Conservation (phyloP, 2,329 filamentous ascomycete species). For the Teratosphaeria gauchensis region DNA sequence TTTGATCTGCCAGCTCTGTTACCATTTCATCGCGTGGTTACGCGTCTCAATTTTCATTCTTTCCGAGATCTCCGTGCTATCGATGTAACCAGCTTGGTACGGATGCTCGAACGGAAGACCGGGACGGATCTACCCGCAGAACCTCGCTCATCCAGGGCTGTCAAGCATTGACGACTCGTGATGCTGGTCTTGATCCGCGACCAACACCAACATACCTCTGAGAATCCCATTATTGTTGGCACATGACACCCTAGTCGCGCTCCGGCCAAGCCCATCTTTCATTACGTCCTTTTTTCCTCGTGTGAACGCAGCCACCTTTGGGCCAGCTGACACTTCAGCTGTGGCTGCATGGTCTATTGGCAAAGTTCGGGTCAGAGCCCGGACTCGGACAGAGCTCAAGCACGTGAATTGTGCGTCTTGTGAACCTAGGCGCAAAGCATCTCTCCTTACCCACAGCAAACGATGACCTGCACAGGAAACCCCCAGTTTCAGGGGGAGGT, state of each 20-base stretch:
- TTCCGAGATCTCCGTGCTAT: too few species aligned
- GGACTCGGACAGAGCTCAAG: neutral
- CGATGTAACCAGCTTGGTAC: too few species aligned
- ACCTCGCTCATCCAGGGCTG: too few species aligned
- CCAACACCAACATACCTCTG: neutral
- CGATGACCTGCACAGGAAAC: too few species aligned
- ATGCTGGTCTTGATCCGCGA: neutral
- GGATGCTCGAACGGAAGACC: too few species aligned
- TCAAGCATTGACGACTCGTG: neutral
- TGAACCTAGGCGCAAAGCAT: too few species aligned
- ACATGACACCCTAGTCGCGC: neutral
- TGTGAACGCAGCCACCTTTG: neutral
- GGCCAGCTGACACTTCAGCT: neutral
- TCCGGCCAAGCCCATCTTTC: neutral
- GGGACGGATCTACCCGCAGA: too few species aligned
- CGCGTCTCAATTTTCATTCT: too few species aligned
- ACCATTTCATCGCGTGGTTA: too few species aligned
- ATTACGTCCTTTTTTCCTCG: neutral
- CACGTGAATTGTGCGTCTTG: neutral
- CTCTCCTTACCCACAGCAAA: too few species aligned
- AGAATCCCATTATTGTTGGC: neutral
- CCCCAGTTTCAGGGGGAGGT: too few species aligned
- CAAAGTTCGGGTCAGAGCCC: neutral
- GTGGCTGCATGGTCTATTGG: neutral
- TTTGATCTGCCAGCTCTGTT: too few species aligned